phyloP scores from a whole-genome alignment of 805 yeast genomes.

The Komagataella ulmi region DNA sequence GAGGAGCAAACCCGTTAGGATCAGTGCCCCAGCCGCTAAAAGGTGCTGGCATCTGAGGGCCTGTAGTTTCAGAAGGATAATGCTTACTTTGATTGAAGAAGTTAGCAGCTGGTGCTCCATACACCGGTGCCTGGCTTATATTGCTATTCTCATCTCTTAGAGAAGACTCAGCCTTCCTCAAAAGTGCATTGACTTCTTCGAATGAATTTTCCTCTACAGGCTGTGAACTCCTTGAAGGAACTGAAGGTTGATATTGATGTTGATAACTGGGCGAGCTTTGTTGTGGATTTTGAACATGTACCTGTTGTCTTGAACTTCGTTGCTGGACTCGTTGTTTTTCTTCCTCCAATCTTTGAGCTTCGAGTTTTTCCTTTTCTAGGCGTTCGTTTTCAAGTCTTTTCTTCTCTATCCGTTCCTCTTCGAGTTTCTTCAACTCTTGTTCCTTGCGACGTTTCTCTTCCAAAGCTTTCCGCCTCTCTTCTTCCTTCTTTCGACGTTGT shows the following conservation, averaged over 20 bases:
- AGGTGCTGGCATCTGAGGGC: not conserved
- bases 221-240: not conserved
- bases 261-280: constrained; percentile 11
- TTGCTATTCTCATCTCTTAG: not conserved
- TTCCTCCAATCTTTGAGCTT: constrained; percentile 19
- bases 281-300: not conserved
- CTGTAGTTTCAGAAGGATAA: not conserved
- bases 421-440: constrained; percentile 15
- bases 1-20: not conserved
- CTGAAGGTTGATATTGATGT: not conserved
- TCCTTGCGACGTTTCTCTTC: constrained; percentile 23
- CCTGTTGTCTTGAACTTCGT: constrained; percentile 3
- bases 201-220: not conserved
- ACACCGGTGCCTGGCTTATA: not conserved
- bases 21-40: not conserved
- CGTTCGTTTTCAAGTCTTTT: constrained; percentile 12
- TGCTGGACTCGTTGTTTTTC: constrained; percentile 19
- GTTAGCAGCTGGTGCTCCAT: not conserved
- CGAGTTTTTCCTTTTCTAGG: constrained; percentile 21
- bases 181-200: not conserved
- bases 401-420: constrained; percentile 19
- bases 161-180: not conserved
- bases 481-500: constrained; percentile 24
- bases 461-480: constrained; percentile 28
- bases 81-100: not conserved